Conservation (phyloP, 257 asterid species). For the Plantago elongata region DNA sequence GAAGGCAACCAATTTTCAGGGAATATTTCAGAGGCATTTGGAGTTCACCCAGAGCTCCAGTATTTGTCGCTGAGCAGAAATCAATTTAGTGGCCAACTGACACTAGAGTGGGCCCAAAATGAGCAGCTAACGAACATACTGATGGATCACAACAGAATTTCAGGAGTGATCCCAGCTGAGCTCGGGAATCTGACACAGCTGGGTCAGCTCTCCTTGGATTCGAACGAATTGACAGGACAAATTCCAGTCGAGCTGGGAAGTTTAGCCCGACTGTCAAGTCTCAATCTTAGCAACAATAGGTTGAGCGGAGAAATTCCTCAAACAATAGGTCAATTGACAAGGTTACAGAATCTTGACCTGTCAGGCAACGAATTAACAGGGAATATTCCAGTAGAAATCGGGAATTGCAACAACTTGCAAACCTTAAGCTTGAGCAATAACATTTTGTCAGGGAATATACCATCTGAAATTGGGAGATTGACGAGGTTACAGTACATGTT, state of each 20-base stretch:
- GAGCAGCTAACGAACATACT: slow-evolving; percentile 42
- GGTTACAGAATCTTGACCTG: slow-evolving; percentile 52
- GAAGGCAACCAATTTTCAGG: slow-evolving; percentile 64
- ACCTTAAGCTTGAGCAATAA: slow-evolving; percentile 53
- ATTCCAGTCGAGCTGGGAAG: slow-evolving; percentile 55
- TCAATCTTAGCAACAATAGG: slow-evolving; percentile 54
- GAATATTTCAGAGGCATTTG: slow-evolving; percentile 54
- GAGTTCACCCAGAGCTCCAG: slow-evolving; percentile 49
- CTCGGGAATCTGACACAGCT: slow-evolving; percentile 55
- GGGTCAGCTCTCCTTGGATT: slow-evolving; percentile 42
- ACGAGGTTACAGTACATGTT: slow-evolving; percentile 36
- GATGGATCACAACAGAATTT: slow-evolving; percentile 43
- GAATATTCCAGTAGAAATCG: slow-evolving; percentile 43
- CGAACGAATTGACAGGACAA: slow-evolving; percentile 56
- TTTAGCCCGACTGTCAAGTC: slow-evolving; percentile 30
- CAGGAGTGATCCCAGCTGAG: slow-evolving; percentile 66
- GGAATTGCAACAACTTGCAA: slow-evolving; percentile 33
- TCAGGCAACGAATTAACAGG: slow-evolving; percentile 52
- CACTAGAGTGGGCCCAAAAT: slow-evolving; percentile 53
- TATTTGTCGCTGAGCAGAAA: slow-evolving; percentile 48
- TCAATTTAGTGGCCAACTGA: slow-evolving; percentile 50
- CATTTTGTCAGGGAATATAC: slow-evolving; percentile 48
- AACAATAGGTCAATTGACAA: slow-evolving; percentile 35
- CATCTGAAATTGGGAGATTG: slow-evolving; percentile 53
- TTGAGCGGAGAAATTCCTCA: slow-evolving; percentile 58